Evolutionary conservation across 2,329 filamentous ascomycete species (phyloP).

Genomic region (Beauveria brongniartii): DNA sequence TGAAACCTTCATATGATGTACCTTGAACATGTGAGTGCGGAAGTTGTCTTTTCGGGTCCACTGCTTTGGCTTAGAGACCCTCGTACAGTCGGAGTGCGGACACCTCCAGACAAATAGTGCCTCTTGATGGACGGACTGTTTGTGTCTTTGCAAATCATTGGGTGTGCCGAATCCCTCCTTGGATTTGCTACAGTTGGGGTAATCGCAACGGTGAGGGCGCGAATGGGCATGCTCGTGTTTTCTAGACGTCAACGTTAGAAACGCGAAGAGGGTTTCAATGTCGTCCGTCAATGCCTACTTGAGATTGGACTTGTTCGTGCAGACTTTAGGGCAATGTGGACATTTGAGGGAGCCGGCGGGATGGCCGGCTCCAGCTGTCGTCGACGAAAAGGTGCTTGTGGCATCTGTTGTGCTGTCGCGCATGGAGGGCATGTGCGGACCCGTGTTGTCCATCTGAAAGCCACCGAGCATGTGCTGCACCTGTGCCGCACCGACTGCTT

Average conservation of each 20-base stretch:
- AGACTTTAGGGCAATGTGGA: background rate
- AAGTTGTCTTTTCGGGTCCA: conserved; percentile 88
- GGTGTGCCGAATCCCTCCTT: conserved; percentile 63
- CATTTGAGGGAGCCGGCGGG: background rate
- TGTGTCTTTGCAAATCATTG: conserved; percentile 78
- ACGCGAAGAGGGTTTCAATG: background rate
- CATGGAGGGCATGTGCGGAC: conserved; percentile 5
- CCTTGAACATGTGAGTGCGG: conserved; percentile 63
- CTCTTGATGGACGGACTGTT: conserved; percentile 60
- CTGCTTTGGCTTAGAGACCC: conserved; percentile 40
- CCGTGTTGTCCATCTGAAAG: background rate
- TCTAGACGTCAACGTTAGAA: conserved; percentile 32
- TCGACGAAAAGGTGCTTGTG: background rate
- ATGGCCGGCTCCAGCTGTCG: background rate
- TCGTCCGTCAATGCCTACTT: background rate
- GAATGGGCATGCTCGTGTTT: conserved; percentile 67
- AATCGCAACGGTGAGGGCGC: conserved; percentile 57
- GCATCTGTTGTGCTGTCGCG: background rate
- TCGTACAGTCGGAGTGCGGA: conserved; percentile 16
- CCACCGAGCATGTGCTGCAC: conserved; percentile 1
- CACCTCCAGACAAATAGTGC: conserved; percentile 18
- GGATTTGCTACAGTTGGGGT: conserved; percentile 41
- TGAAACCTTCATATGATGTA: conserved; percentile 41
- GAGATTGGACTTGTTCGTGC: background rate
- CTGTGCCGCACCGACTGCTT: background rate